Evolutionary conservation across 768 basidiomycete genomes (phyloP), one percentile per base, ranked within the genome.

Genomic region (Panaeolus cyanescens): DNA sequence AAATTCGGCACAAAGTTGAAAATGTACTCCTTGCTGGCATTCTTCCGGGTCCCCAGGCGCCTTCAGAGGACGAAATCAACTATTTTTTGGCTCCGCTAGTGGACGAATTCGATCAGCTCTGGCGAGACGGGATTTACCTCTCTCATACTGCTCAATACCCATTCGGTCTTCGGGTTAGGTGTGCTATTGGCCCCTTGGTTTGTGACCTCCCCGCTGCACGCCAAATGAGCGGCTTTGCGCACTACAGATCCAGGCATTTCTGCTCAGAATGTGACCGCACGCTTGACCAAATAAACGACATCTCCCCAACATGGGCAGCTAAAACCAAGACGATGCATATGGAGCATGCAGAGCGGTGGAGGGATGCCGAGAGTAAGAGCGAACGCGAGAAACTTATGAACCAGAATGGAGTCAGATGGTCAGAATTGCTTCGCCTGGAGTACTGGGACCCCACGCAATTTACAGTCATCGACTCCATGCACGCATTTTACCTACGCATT

Each of bases 331-430:
- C 56, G 25, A n/a, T 67, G 8, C 67, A 70, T 37, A 1, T 8
- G 5, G 13, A 60, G 17, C 28, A 33, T 15, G 71, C 72, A 1
- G 22, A 64, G 33, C 36, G 55, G 8, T 75, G 74, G 74, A 59
- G 32, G 30, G 55, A 63, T 57, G 68, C 73, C 2, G 10, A n/a
- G 19, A 58, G 63, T 1, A 8, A n/a, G 8, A 31, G 53, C n/a
- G 58, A 64, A 5, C 58, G 58, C 12, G 58, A 59, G 22, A 3
- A 28, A 1, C 7, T 32, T 5, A 40, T 42, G n/a, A 22, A 59
- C 5, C 19, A 15, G 13, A 32, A 36, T 39, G 37, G 42, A 7
- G 42, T 50, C n/a, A 37, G 55, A 6, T 61, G 60, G 60, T 56
- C 54, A 4, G 54, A 61, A 19, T 40, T 61, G n/a, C 40, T 61